Conservation (phyloP, 129 eudicot genomes). For the Arctium lappa region DNA sequence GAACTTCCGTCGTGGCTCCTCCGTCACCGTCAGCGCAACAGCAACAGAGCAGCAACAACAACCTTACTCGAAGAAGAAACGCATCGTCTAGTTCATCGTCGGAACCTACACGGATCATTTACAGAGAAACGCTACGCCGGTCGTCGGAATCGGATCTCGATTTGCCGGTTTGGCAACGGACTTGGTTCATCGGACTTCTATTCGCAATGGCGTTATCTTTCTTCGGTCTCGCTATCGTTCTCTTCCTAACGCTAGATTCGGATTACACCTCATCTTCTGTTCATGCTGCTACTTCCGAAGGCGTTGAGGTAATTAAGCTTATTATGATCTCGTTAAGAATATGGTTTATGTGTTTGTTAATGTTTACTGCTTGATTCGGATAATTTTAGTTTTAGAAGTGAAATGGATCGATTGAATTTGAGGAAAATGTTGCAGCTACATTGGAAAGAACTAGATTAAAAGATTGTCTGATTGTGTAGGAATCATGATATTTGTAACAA, state of each 20-base stretch:
- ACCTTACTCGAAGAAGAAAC: conserved; percentile 47
- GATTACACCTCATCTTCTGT: conserved; percentile 48
- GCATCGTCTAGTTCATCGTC: conserved; percentile 1
- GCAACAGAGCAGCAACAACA: conserved; percentile 28
- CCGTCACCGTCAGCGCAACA: conserved; percentile 48
- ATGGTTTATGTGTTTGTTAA: background rate
- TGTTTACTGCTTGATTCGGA: conserved; percentile 1
- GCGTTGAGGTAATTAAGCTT: conserved; percentile 63
- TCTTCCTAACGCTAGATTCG: conserved; percentile 65
- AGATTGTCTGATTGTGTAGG: background rate
- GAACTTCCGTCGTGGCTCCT: conserved; percentile 71
- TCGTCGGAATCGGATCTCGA: conserved; percentile 45
- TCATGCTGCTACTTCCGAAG: conserved; percentile 69
- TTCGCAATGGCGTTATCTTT: conserved; percentile 70
- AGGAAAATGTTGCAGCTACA: background rate
- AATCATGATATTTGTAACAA: background rate
- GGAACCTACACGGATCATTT: conserved; percentile 49
- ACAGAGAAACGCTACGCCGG: conserved; percentile 36
- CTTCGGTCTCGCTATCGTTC: conserved; percentile 59
- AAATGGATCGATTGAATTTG: background rate
- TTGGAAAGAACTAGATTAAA: background rate
- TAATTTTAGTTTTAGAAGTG: background rate
- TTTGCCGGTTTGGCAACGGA: conserved; percentile 62
- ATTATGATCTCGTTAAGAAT: background rate
- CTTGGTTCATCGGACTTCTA: conserved; percentile 61